Evolutionary conservation across 148 eudicot genomes (phyloP), one percentile per base, ranked within the genome.

Genomic region (Camellia granthamiana): DNA sequence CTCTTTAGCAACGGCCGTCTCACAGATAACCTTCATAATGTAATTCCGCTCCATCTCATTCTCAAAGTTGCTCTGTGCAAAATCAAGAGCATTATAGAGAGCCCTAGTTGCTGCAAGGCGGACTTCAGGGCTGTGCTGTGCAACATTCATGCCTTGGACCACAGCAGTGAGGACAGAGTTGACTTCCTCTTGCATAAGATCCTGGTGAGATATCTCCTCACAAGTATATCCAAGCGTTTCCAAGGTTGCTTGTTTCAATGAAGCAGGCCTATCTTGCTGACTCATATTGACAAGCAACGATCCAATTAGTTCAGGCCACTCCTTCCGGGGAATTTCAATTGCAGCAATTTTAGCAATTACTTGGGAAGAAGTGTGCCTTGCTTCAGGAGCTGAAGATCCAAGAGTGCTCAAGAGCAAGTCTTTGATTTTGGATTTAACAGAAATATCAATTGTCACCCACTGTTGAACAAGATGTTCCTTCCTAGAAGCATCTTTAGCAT

Each of bases 101-200:
- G 94, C 94, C 76, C 70, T 88, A 55, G 92, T 89, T 47, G 92
- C 94, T 30, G 92, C 92, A 56, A 89, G 86, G 15, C 94, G 88
- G 62, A 89, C 86, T 69, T 91, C 90, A 55, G 85, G 69, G 55
- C 83, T 80, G 56, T 82, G 84, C 82, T 86, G 83, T 7, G 86
- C 82, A 68, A 71, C 76, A 51, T 68, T 88, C 94, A 91, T 91
- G 47, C 94, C 94, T 80, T 91, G 92, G 81, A 87, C 94, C 15
- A 91, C 92, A 76, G 94, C 94, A 69, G 94, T 91, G n/a, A 91
- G 92, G 46, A 91, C 81, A 42, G 87, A 67, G 81, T 91, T 89
- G 8, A 91, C 94, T 84, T 91, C 92, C 44, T 51, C 84, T 78
- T 89, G 92, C 69, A 86, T 89, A 79, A 91, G 90, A 79, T 86